Percentiles rank a stretch among this genome's conserved stretches.
Evolutionary conservation across 768 basidiomycete genomes (phyloP).

Genomic region (Trametes meyenii): DNA sequence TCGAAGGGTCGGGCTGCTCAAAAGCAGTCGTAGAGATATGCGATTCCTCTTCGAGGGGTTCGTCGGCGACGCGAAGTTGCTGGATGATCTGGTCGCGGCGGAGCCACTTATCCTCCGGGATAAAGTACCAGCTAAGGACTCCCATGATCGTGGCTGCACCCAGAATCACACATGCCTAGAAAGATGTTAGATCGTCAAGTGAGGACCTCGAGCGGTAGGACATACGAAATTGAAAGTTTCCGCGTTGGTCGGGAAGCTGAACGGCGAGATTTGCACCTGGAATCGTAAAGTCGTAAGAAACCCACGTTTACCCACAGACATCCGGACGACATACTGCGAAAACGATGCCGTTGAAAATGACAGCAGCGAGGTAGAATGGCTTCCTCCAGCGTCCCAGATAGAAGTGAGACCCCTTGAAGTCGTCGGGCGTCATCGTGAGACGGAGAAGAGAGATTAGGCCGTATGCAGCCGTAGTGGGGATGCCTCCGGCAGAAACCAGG

Average conservation of each 20-base stretch:
- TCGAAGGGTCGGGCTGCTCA: neutral
- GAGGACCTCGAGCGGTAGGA: constrained; percentile 13
- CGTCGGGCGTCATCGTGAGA: constrained; percentile 74
- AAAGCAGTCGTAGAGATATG: neutral
- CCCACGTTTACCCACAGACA: too few relatives aligned
- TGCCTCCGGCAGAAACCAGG: constrained; percentile 80
- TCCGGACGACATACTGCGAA: constrained; percentile 56
- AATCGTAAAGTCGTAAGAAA: neutral
- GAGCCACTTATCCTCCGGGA: constrained; percentile 81
- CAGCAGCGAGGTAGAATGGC: constrained; percentile 69
- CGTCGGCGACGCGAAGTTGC: constrained; percentile 42
- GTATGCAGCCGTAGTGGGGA: constrained; percentile 89
- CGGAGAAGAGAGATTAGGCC: constrained; percentile 78
- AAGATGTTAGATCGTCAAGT: neutral
- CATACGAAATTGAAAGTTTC: constrained; percentile 85
- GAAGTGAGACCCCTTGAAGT: constrained; percentile 76
- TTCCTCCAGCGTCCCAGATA: constrained; percentile 65
- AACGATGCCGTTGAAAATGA: constrained; percentile 72
- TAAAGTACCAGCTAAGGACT: constrained; percentile 75
- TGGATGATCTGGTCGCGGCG: constrained; percentile 61
- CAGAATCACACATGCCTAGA: constrained; percentile 76
- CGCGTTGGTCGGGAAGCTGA: constrained; percentile 80
- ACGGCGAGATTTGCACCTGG: constrained; percentile 84
- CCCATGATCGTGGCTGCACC: constrained; percentile 79
- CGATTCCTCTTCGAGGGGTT: constrained; percentile 24